Conservation (phyloP, 305 asterid species). For the Fraxinus sp. region DNA sequence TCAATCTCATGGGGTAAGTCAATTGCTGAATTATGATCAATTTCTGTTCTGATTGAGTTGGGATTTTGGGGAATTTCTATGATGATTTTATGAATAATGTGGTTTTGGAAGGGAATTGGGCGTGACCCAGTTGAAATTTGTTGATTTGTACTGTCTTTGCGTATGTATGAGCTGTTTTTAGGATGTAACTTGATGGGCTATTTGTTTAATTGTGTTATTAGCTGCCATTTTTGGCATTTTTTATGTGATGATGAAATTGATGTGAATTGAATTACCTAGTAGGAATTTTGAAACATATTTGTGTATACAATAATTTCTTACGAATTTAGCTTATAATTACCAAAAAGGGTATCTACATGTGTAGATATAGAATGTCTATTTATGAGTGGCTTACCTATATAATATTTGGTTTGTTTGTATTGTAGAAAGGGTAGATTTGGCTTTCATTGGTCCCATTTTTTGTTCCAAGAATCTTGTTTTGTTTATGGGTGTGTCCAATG, state of each 20-base stretch:
- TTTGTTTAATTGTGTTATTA: constrained; percentile 21
- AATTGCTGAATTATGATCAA: background rate
- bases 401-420: constrained; percentile 5
- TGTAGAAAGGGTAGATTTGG: background rate
- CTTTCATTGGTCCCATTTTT: background rate
- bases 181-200: background rate
- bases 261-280: constrained; percentile 9
- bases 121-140: background rate
- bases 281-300: background rate
- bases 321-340: constrained; percentile 5
- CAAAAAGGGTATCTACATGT: background rate
- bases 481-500: constrained; percentile 1
- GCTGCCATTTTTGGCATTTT: constrained; percentile 5
- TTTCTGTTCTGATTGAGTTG: background rate
- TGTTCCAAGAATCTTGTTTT: background rate
- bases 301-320: background rate
- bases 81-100: background rate
- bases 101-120: constrained; percentile 9
- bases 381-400: constrained; percentile 20
- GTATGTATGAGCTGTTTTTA: background rate
- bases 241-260: constrained; percentile 13
- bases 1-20: constrained; percentile 83
- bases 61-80: background rate
- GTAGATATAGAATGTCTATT: constrained; percentile 4
- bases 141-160: background rate